Conservation (phyloP, 2,329 filamentous ascomycete genomes). For the Fusarium sp. region DNA sequence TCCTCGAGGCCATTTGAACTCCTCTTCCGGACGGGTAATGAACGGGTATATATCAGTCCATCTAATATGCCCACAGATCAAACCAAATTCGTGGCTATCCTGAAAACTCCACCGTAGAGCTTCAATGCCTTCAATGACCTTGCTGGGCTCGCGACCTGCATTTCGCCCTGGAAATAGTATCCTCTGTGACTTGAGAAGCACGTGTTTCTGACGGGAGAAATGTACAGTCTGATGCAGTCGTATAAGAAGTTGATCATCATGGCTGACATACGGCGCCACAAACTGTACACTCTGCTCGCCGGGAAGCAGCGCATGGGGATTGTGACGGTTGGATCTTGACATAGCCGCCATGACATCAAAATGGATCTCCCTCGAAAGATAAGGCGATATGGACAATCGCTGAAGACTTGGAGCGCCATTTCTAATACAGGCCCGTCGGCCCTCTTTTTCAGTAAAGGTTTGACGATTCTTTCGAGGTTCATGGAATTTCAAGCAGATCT, state of each 20-base stretch:
- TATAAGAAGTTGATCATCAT: fast-evolving
- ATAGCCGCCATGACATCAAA: background rate
- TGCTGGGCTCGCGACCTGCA: fast-evolving
- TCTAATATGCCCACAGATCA: background rate
- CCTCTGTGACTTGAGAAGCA: background rate
- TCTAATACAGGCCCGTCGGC: fast-evolving
- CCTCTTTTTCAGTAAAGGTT: background rate
- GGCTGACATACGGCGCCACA: no score
- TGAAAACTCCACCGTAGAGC: background rate
- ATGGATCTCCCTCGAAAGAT: background rate
- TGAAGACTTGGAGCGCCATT: background rate
- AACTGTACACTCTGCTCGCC: background rate
- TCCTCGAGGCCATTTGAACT: background rate
- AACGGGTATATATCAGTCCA: background rate
- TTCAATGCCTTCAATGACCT: no score
- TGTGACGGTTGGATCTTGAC: background rate
- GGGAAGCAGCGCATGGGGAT: fast-evolving
- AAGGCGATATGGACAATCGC: background rate
- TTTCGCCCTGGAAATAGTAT: background rate
- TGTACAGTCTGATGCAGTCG: background rate
- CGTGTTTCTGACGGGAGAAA: background rate
- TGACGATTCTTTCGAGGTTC: background rate
- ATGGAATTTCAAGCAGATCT: background rate
- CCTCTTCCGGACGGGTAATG: background rate
- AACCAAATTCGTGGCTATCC: background rate